These are phyloP conservation scores for Tetrahymena borealis DNA, from an alignment of 73 alveolate genomes.

Conservation along the genomic window DNA sequence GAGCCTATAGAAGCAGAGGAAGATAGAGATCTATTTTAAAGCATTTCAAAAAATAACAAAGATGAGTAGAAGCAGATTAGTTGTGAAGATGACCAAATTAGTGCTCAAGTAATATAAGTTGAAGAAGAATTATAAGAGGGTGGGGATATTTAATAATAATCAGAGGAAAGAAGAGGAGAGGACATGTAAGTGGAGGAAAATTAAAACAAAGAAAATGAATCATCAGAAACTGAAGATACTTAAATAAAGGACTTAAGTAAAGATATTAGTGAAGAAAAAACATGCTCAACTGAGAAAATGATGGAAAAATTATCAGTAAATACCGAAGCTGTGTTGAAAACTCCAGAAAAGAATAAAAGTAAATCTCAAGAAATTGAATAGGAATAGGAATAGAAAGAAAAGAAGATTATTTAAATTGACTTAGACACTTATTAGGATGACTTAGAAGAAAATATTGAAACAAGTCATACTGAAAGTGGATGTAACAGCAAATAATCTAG, in stretches of 20 bases:
- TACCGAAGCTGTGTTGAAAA: background rate
- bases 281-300: background rate
- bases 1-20: background rate
- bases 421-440: background rate
- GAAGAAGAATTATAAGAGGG: too few species aligned
- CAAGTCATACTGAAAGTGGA: too few species aligned
- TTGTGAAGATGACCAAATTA: background rate
- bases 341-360: background rate
- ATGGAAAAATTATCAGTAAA: background rate
- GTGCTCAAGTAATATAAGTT: background rate
- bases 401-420: background rate
- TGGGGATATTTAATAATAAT: too few species aligned
- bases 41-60: background rate
- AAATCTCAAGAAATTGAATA: background rate
- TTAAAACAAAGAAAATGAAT: background rate
- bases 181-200: background rate
- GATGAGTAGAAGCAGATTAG: background rate
- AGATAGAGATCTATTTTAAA: background rate
- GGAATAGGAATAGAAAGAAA: background rate
- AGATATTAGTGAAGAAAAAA: background rate
- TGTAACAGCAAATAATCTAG: too few species aligned
- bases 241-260: background rate
- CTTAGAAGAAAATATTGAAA: background rate
- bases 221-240: background rate
- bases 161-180: too few species aligned